Percentiles rank a stretch among this genome's conserved stretches.
phyloP scores from a whole-genome alignment of 75 land plant species.

The Pinus albicaulis region DNA sequence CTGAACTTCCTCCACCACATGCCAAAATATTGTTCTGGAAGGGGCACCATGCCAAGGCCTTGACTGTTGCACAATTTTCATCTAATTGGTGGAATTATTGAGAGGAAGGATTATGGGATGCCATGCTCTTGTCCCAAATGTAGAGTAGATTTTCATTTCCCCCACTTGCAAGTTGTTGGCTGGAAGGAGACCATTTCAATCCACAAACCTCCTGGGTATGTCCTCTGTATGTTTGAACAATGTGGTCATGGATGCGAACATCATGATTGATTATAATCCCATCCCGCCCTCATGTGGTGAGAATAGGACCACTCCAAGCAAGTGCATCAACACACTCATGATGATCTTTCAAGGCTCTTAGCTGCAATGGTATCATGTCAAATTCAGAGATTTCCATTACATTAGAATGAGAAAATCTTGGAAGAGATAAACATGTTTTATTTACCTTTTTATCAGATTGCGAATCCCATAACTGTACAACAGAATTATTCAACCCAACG shows the following conservation, averaged over 20 bases:
- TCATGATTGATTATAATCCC: conserved; percentile 6
- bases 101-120: conserved; percentile 10
- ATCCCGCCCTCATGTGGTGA: conserved; percentile 76
- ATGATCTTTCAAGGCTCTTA: conserved; percentile 13
- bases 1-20: conserved; percentile 68
- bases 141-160: conserved; percentile 51
- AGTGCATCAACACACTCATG: conserved; percentile 66
- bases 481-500: conserved; percentile 46
- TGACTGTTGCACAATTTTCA: conserved; percentile 21
- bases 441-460: conserved; percentile 31
- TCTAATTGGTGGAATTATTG: conserved; percentile 45
- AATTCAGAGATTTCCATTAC: conserved; percentile 19
- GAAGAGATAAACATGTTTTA: background rate
- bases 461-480: conserved; percentile 33
- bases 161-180: conserved; percentile 11
- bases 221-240: too few relatives aligned
- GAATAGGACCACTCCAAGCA: conserved; percentile 75
- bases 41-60: too few relatives aligned
- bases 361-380: conserved; percentile 30
- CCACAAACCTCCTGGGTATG: too few relatives aligned
- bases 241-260: too few relatives aligned
- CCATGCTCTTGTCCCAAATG: conserved; percentile 27
- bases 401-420: background rate
- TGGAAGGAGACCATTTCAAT: too few relatives aligned
- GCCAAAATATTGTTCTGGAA: conserved; percentile 63